Base-by-base conservation (phyloP, 805 yeast species). In the Yamadazyma nakazawae region DNA sequence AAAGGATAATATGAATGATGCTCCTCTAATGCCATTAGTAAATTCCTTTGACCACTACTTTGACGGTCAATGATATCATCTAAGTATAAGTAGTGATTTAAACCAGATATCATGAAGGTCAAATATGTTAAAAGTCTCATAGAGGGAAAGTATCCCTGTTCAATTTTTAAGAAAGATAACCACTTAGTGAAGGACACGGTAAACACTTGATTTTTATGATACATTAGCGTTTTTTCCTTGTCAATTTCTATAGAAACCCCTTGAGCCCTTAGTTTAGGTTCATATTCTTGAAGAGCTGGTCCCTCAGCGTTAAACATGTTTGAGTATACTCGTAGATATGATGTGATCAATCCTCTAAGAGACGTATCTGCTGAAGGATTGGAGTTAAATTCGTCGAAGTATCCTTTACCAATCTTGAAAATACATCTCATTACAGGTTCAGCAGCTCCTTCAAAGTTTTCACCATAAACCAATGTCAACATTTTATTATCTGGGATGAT, bases 121-220 rank as follows among this genome's bases (percentile, higher is more conserved):
- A 60, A 24, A 49, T 59, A 64, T 17, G 62, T 53, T 3, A 60
- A 46, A 43, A 54, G 63, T 26, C 67, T 42, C 36, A 66, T 53
- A 12, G 63, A 53, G 0, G 70, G 66, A 43, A 62, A 66, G 50
- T 66, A 60, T 14, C 51, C 54, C 2, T 53, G 41, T 45, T 64
- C 70, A 12, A 63, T 45, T 32, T 58, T 54, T 11, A 63, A 49
- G 40, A 66, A 58, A 13, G 60, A 54, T 18, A 64, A 49, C 67
- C 67, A 63, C 39, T 61, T 51, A 8, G 58, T 47, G 45, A 57
- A 54, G 14, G 55, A 42, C 7, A 44, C 34, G 10, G 56, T 45
- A 9, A 49, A 45, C 2, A 48, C 24, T 38, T 61, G 67, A 45
- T 51, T 54, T 42, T 50, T 50, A 24, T 38, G 40, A 26, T 37